Evolutionary conservation across 441 rosid genomes (phyloP), one percentile per base, ranked within the genome.

Genomic region (Croton laevigatus): DNA sequence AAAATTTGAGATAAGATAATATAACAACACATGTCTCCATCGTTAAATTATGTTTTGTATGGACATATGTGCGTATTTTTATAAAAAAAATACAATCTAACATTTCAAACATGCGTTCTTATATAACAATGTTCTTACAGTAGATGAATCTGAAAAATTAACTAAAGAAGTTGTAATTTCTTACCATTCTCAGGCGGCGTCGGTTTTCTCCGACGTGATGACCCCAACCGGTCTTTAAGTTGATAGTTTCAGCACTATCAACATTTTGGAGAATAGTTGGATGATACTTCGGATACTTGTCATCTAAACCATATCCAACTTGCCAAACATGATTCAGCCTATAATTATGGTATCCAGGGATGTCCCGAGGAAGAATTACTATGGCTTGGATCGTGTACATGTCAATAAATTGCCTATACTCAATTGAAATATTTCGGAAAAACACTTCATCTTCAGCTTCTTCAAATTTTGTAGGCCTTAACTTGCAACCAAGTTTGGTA

Each of bases 301-400:
- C 88, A 0, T 59, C 75, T 0, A 65, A 77, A 9, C 11, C 11
- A 60, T 71, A 60, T 4, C 92, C 88, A 40, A 81, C 75, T 71
- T 85, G 88, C 92, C 92, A 84, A 16, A 84, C 85, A 73, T 82
- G 87, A 53, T 81, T 81, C 75, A 87, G 51, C 49, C 54, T 71
- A 3, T 78, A 71, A 37, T 81, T 19, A 19, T 84, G 55, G 62
- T 81, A 85, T 14, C 32, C 32, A 27, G 32, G 0, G 40, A 2
- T 0, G 32, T 27, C 32, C 32, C 32, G 32, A 27, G 32, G 32
- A 40, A 85, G 77, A 20, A 77, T 10, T 3, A 87, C 3, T 0
- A 63, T 77, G 6, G 82, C 81, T 1, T 38, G 63, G 19, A 87
- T 63, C 0, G 63, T 22, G 45, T 67, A 71, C 46, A 58, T 74